Conservation (phyloP, 176 grass and related monocot genomes). For the maize (Zea mays) region DNA sequence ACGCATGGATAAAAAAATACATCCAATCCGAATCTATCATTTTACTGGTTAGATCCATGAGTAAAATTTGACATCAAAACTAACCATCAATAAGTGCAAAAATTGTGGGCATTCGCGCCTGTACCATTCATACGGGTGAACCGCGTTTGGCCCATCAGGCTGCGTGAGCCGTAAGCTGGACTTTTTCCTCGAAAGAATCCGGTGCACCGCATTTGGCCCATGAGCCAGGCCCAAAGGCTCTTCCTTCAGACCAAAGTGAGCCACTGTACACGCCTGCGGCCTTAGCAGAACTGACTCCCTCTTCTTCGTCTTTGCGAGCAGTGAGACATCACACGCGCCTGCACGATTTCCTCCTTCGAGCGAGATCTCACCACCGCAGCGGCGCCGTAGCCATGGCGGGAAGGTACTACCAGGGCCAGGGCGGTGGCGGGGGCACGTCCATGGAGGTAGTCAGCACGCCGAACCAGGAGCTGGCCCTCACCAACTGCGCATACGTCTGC, state of each 20-base stretch:
- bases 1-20: too few species aligned
- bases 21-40: too few species aligned
- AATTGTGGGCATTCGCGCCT: too few species aligned
- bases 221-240: background rate
- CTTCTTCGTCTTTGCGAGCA: background rate
- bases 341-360: constrained; percentile 34
- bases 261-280: background rate
- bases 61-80: too few species aligned
- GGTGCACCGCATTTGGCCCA: background rate
- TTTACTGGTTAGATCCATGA: too few species aligned
- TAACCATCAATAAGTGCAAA: too few species aligned
- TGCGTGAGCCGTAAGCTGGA: too few species aligned
- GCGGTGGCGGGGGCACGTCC: constrained; percentile 10
- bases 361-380: constrained; percentile 41
- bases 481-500: constrained; percentile 81
- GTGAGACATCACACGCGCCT: background rate
- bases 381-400: constrained; percentile 48
- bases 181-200: background rate
- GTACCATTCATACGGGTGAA: too few species aligned
- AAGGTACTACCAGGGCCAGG: constrained; percentile 40
- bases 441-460: constrained; percentile 81
- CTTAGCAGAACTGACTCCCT: background rate
- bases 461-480: constrained; percentile 83
- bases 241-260: constrained; percentile 31
- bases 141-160: too few species aligned